Percentiles rank a stretch among this genome's conserved stretches.
Conservation (phyloP, 2,329 filamentous ascomycete species). For the Aplosporella prunicola region DNA sequence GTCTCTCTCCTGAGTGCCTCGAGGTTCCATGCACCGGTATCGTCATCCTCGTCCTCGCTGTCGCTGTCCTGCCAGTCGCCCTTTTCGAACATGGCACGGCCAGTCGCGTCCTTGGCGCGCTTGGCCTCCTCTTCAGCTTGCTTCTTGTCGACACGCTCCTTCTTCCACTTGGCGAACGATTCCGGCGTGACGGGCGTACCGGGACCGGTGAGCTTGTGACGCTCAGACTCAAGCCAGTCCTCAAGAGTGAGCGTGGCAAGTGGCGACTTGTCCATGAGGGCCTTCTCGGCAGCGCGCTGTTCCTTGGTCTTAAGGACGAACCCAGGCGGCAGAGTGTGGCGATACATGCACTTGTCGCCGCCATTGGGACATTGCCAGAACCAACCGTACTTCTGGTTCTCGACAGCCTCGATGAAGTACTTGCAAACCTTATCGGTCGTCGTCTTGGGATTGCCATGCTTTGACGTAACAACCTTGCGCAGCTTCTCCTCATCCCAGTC, state of each 20-base stretch:
- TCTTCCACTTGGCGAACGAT: constrained; percentile 93
- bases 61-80: constrained; percentile 77
- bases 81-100: constrained; percentile 89
- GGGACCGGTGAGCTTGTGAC: constrained; percentile 85
- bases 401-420: constrained; percentile 91
- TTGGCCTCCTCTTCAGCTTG: constrained; percentile 83
- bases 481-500: constrained; percentile 98
- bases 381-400: constrained; percentile 98
- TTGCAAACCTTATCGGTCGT: constrained; percentile 99
- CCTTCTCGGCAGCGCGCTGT: constrained; percentile 90
- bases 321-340: constrained; percentile 85
- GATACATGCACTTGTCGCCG: constrained; percentile 97
- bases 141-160: constrained; percentile 90
- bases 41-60: constrained; percentile 52
- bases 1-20: constrained; percentile 78
- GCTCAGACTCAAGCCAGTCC: constrained; percentile 92
- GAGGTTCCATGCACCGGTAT: constrained; percentile 64
- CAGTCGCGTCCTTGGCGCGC: constrained; percentile 89
- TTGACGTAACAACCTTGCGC: constrained; percentile 79
- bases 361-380: constrained; percentile 98
- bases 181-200: constrained; percentile 92
- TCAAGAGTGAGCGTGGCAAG: constrained; percentile 90
- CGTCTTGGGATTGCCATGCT: constrained; percentile 93
- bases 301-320: constrained; percentile 98
- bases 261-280: constrained; percentile 88